Base-by-base conservation (phyloP, 2,329 filamentous ascomycete genomes). In the Fusarium sp. region DNA sequence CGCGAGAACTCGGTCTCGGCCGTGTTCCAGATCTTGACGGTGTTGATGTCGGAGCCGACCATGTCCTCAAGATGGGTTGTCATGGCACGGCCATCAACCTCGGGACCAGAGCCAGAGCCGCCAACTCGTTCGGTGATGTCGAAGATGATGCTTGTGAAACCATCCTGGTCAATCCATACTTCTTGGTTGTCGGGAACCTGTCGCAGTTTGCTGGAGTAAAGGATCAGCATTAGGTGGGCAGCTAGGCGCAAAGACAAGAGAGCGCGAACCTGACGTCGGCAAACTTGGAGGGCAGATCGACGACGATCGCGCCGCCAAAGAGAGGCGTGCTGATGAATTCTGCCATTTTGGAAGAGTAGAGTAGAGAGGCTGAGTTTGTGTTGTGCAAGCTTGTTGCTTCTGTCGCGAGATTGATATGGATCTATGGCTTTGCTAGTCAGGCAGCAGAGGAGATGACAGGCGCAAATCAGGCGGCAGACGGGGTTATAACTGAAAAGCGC, bases 171-270 rank as follows among this genome's bases (percentile, higher is more conserved):
- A 76, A 98, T 91, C 83, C 91, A 97, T 73, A 98, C 92, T 85
- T 98, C 95, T 83, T 98, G 95, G 80, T 97, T 93, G 78, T 95
- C 91, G 53, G 92, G 92, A 6, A 95, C 90, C 81, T 94, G 88
- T 69, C 92, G 90, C 73, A 94, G 87, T 58, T 88, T 87, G 82
- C 92, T 94, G 66, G 27, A 47, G 39, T 3, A n/a, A 37, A 44
- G 27, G 28, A 47, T 71, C 36, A 74, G 60, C 28, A 66, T 34
- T 9, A 57, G 46, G 30, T 52, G 23, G 13, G 31, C 47, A 47
- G 13, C 16, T 60, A 10, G 41, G 60, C 59, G 66, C 71, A 61
- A 65, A 53, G 57, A 27, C 7, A 31, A 55, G 28, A 8, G 27
- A 34, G 28, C 16, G 31, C 56, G 30, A 37, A 93, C 92, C 91